These are phyloP conservation scores for Candida berthetii DNA, from an alignment of 805 yeast species.

Conservation along the genomic window DNA sequence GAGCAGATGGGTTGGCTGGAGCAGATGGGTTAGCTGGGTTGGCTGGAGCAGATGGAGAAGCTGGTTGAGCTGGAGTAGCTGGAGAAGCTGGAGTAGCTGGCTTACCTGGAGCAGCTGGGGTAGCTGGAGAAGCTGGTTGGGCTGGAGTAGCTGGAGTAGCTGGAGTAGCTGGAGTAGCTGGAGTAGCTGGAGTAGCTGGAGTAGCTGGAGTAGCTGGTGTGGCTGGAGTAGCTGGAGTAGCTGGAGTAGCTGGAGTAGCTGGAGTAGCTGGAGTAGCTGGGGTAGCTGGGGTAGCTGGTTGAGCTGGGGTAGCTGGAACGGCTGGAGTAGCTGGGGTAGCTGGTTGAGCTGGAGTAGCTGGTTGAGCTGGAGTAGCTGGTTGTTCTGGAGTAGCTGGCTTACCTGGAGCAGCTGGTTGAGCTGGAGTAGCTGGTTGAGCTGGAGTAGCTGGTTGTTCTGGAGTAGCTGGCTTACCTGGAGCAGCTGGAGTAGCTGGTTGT, in stretches of 20 bases:
- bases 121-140: constrained; percentile 27
- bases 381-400: constrained; percentile 33
- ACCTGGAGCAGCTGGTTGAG: constrained; percentile 31
- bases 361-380: constrained; percentile 18
- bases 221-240: no score
- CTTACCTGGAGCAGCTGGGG: constrained; percentile 16
- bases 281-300: constrained; percentile 25
- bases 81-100: constrained; percentile 18
- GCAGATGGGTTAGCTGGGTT: constrained; percentile 3
- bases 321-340: background rate
- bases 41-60: constrained; percentile 25
- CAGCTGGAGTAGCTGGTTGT: constrained; percentile 32
- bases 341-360: constrained; percentile 26
- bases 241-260: no score
- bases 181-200: constrained; percentile 29
- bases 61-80: constrained; percentile 35
- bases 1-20: constrained; percentile 28
- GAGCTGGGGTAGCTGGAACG: constrained; percentile 26
- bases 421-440: constrained; percentile 27
- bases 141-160: constrained; percentile 34
- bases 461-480: constrained; percentile 20
- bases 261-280: background rate
- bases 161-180: constrained; percentile 26
- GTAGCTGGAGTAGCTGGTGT: constrained; percentile 27
- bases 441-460: constrained; percentile 37